A percentile compares a stretch with the other conserved stretches of the same genome.
Evolutionary conservation across 495 filamentous ascomycete species (phyloP).

Genomic region (Podospora fimiseda): DNA sequence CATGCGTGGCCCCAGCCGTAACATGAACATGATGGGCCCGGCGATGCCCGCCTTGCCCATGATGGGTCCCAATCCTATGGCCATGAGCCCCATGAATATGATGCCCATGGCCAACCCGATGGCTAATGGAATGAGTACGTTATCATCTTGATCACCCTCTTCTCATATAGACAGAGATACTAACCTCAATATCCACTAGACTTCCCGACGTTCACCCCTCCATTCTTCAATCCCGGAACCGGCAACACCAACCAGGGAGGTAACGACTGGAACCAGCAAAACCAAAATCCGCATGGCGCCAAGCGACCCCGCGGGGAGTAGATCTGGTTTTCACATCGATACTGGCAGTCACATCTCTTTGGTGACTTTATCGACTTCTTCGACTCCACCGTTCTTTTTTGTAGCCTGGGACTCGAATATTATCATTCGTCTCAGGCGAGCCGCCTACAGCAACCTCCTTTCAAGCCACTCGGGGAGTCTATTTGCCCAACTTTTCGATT

Average conservation of each 20-base stretch:
- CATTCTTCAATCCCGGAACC: constrained; percentile 60
- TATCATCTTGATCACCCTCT: too few relatives aligned
- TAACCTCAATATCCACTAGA: constrained; percentile 36
- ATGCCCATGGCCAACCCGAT: constrained; percentile 17
- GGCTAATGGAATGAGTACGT: constrained; percentile 30
- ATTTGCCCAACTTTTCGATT: too few relatives aligned
- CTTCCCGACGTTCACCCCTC: constrained; percentile 59
- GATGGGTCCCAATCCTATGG: constrained; percentile 23
- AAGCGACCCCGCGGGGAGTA: constrained; percentile 60
- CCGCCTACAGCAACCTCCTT: too few relatives aligned
- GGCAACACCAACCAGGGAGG: constrained; percentile 6
- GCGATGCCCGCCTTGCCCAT: constrained; percentile 31
- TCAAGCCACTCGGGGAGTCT: too few relatives aligned
- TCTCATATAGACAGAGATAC: too few relatives aligned
- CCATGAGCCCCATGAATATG: constrained; percentile 27
- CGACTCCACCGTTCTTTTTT: too few relatives aligned
- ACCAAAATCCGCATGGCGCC: constrained; percentile 72
- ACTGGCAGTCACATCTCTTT: background rate
- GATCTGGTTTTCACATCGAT: constrained; percentile 8
- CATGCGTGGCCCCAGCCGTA: constrained; percentile 58
- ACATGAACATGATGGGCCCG: too few relatives aligned
- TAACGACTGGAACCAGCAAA: constrained; percentile 49
- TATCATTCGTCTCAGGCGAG: too few relatives aligned
- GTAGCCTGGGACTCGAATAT: too few relatives aligned
- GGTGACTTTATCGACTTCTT: too few relatives aligned